Conservation (phyloP, 345 rosid genomes). For the Arabidopsis suecica region DNA sequence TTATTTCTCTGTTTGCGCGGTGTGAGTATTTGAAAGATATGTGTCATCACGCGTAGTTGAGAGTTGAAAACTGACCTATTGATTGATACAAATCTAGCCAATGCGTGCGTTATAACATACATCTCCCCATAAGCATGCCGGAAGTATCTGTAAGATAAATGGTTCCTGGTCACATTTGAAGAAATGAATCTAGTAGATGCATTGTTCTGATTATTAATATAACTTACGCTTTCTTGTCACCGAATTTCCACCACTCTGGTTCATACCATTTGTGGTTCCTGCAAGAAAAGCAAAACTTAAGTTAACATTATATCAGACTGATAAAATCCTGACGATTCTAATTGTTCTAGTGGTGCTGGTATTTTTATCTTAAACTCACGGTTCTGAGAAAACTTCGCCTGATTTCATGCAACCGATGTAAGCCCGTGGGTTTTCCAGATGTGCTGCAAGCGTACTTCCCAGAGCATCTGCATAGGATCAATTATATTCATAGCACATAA, state of each 20-base stretch:
- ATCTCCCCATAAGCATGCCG: constrained; percentile 86
- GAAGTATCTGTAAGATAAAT: constrained; percentile 60
- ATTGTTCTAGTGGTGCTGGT: background rate
- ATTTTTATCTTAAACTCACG: constrained; percentile 62
- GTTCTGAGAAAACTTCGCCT: constrained; percentile 76
- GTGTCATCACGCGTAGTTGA: background rate
- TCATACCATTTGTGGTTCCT: constrained; percentile 82
- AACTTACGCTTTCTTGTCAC: constrained; percentile 78
- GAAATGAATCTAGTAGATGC: background rate
- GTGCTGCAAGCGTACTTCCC: constrained; percentile 73
- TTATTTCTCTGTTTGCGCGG: background rate
- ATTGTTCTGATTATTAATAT: constrained; percentile 1
- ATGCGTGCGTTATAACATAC: constrained; percentile 64
- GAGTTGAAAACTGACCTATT: constrained; percentile 55
- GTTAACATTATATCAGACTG: background rate
- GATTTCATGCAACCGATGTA: constrained; percentile 95
- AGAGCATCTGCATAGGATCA: constrained; percentile 58
- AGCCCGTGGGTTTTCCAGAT: constrained; percentile 63
- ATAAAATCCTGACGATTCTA: background rate
- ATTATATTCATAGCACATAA: constrained; percentile 11
- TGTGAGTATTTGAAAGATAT: background rate
- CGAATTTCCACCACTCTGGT: constrained; percentile 98
- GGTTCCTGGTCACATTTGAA: background rate
- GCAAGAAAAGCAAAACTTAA: constrained; percentile 30
- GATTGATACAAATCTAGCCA: constrained; percentile 75